These are phyloP conservation scores for Sporisorium reilianum DNA, from an alignment of 1,284 basidiomycete genomes.

Conservation along the genomic window DNA sequence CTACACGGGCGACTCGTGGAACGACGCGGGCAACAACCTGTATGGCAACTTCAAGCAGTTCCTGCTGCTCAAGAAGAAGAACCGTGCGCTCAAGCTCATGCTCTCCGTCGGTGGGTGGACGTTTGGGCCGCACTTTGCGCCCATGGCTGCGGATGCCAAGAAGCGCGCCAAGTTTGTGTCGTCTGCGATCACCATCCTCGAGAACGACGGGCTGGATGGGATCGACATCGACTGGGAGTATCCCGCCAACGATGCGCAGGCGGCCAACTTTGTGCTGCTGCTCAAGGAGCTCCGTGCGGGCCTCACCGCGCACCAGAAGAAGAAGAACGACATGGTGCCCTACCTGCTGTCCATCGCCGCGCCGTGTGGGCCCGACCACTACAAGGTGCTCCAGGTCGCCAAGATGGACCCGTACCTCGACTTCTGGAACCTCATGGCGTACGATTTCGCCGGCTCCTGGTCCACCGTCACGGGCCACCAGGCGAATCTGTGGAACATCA, in stretches of 20 bases:
- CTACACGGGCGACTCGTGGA: slow-evolving; percentile 75
- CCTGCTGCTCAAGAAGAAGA: slow-evolving; percentile 81
- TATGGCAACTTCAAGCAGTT: slow-evolving; percentile 90
- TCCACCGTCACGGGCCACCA: slow-evolving; percentile 79
- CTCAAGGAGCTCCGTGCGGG: slow-evolving; percentile 78
- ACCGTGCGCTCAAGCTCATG: slow-evolving; percentile 73
- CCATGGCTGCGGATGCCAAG: slow-evolving; percentile 48
- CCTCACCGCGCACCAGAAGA: slow-evolving; percentile 77
- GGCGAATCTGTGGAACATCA: slow-evolving; percentile 78
- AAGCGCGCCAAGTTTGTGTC: slow-evolving; percentile 78
- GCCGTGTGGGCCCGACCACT: slow-evolving; percentile 81
- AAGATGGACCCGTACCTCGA: slow-evolving; percentile 80
- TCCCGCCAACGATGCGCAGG: slow-evolving; percentile 78
- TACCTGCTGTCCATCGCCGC: slow-evolving; percentile 81
- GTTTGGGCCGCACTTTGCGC: slow-evolving; percentile 67
- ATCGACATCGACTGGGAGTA: slow-evolving; percentile 84
- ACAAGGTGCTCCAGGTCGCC: slow-evolving; percentile 76
- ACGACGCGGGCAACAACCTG: slow-evolving; percentile 76
- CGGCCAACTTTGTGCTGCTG: slow-evolving; percentile 79
- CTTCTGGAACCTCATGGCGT: slow-evolving; percentile 93
- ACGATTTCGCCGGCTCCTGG: slow-evolving; percentile 72
- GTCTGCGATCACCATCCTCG: slow-evolving; percentile 79
- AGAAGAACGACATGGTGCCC: slow-evolving; percentile 72
- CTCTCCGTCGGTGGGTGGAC: slow-evolving; percentile 70
- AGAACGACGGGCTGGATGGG: slow-evolving; percentile 90